These are phyloP conservation scores for Lactuca sativa DNA, from an alignment of 129 eudicot species.

Conservation along the genomic window DNA sequence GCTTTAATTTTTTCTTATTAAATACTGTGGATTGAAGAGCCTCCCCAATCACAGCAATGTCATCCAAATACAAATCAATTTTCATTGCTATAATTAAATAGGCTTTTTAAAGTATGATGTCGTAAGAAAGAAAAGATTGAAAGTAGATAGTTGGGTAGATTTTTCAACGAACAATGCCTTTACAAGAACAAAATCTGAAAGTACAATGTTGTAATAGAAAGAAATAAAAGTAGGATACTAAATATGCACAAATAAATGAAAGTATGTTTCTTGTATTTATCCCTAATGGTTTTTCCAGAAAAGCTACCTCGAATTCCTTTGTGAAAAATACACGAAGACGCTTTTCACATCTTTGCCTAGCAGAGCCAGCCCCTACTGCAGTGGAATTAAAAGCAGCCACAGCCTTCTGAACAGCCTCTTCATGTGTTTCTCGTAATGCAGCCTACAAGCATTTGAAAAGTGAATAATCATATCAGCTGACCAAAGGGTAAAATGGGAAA, in stretches of 20 bases:
- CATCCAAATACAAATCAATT: too few relatives aligned
- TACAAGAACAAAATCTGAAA: too few relatives aligned
- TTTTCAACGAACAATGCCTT: too few relatives aligned
- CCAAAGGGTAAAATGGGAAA: conserved; percentile 20
- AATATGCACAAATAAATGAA: background rate
- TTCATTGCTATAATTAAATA: too few relatives aligned
- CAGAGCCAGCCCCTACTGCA: conserved; percentile 88
- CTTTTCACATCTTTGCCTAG: conserved; percentile 75
- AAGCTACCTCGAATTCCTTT: conserved; percentile 84
- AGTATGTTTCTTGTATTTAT: background rate
- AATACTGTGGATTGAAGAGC: too few relatives aligned
- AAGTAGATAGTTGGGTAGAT: too few relatives aligned
- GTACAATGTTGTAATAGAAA: too few relatives aligned
- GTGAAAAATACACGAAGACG: conserved; percentile 70
- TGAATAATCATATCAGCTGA: conserved; percentile 7
- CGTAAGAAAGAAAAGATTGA: too few relatives aligned
- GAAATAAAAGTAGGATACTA: too few relatives aligned
- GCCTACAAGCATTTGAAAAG: conserved; percentile 50
- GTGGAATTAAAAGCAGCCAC: conserved; percentile 66
- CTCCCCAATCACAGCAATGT: too few relatives aligned
- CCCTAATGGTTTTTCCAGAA: background rate
- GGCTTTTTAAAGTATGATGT: too few relatives aligned
- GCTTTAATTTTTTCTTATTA: too few relatives aligned
- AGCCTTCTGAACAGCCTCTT: conserved; percentile 80
- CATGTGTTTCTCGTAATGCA: conserved; percentile 89